Evolutionary conservation across 306 rosid species (phyloP).

Genomic region (Geum urbanum): DNA sequence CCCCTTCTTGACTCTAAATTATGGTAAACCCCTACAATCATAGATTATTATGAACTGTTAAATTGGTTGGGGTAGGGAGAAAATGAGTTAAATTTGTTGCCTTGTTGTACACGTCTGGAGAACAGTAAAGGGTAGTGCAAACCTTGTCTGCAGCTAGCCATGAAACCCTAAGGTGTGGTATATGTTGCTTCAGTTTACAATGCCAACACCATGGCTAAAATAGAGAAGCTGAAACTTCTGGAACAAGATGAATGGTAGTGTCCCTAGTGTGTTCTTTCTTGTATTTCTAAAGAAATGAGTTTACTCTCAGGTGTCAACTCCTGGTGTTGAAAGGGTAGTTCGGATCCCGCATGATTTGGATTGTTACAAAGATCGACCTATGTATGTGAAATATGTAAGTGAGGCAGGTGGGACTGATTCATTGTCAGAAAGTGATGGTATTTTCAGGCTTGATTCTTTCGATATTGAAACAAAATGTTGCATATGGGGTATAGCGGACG

Average conservation of each 20-base stretch:
- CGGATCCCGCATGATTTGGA: constrained; percentile 76
- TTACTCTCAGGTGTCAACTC: constrained; percentile 76
- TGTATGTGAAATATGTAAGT: constrained; percentile 66
- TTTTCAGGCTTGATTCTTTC: constrained; percentile 68
- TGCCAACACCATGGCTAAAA: neutral
- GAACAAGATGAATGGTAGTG: neutral
- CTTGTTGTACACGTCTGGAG: constrained; percentile 4
- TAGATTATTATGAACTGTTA: constrained; percentile 2
- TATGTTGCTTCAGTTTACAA: neutral
- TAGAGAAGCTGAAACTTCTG: constrained; percentile 11
- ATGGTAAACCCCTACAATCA: constrained; percentile 3
- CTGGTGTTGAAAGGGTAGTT: constrained; percentile 88
- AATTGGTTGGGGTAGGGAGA: constrained; percentile 10
- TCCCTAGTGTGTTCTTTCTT: neutral
- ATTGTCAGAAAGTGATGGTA: constrained; percentile 64
- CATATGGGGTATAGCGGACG: constrained; percentile 84
- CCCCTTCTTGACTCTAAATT: constrained; percentile 1
- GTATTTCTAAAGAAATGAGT: constrained; percentile 17
- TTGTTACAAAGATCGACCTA: constrained; percentile 73
- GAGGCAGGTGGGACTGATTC: constrained; percentile 36
- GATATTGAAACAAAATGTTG: constrained; percentile 71
- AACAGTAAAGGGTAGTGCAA: neutral
- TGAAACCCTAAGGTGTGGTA: neutral
- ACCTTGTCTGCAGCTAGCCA: constrained; percentile 2
- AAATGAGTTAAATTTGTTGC: constrained; percentile 5